Evolutionary conservation across 306 rosid genomes (phyloP).

Genomic region (Luffa aegyptiaca): DNA sequence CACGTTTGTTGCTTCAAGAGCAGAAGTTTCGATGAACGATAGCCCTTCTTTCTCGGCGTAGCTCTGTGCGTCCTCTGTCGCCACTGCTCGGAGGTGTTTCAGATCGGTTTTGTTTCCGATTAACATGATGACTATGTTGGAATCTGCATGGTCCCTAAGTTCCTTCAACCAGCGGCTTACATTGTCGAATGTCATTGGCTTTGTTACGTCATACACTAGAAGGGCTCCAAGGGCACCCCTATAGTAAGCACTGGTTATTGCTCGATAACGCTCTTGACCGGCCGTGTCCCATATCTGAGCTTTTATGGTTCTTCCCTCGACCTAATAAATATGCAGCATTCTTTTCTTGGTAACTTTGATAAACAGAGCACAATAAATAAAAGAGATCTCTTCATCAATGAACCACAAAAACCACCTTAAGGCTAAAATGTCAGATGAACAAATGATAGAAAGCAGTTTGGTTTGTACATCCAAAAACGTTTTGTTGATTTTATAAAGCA

Average conservation of each 20-base stretch:
- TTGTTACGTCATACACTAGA: slow-evolving; percentile 72
- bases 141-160: slow-evolving; percentile 86
- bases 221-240: slow-evolving; percentile 94
- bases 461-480: background rate
- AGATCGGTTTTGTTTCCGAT: slow-evolving; percentile 90
- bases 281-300: slow-evolving; percentile 99
- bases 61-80: slow-evolving; percentile 77
- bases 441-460: background rate
- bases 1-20: slow-evolving; percentile 74
- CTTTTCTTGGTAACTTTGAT: background rate
- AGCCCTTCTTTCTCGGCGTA: slow-evolving; percentile 84
- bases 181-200: slow-evolving; percentile 80
- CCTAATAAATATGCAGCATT: slow-evolving; percentile 27
- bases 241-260: slow-evolving; percentile 89
- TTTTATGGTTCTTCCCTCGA: slow-evolving; percentile 83
- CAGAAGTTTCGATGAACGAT: slow-evolving; percentile 88
- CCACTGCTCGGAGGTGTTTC: slow-evolving; percentile 83
- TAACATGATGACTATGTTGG: slow-evolving; percentile 80
- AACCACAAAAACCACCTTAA: background rate
- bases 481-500: background rate
- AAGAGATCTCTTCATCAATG: background rate
- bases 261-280: slow-evolving; percentile 93
- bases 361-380: background rate
- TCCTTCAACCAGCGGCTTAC: slow-evolving; percentile 92
- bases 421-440: background rate